Conservation (phyloP, 495 filamentous ascomycete genomes). For the Tuber magnatum region DNA sequence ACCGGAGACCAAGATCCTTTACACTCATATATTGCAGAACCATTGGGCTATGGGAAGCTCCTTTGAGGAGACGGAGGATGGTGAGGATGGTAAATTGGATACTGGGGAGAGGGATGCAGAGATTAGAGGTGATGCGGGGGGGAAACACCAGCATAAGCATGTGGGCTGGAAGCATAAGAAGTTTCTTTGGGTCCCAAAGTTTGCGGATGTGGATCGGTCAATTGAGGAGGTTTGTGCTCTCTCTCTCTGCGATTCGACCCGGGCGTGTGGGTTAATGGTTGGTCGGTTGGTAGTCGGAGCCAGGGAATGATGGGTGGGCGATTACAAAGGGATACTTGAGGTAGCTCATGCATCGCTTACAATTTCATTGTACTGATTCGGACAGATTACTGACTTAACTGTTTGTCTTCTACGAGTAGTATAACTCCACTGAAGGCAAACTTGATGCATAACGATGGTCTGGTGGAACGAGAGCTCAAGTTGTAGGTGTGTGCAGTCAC, state of each 20-base stretch:
- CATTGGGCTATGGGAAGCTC: conserved; percentile 74
- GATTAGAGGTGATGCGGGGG: conserved; percentile 52
- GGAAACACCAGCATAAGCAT: conserved; percentile 38
- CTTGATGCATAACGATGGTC: conserved; percentile 71
- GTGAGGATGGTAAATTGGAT: conserved; percentile 49
- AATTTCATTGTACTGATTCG: neutral
- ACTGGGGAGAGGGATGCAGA: conserved; percentile 58
- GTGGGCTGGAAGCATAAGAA: conserved; percentile 50
- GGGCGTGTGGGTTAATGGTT: neutral
- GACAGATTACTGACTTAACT: neutral
- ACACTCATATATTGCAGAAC: conserved; percentile 79
- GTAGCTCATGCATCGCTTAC: conserved; percentile 46
- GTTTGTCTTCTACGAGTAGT: conserved; percentile 48
- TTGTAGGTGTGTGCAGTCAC: conserved; percentile 71
- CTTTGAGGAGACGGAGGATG: conserved; percentile 66
- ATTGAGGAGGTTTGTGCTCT: conserved; percentile 54
- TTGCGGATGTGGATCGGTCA: conserved; percentile 74
- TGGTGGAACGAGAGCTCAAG: conserved; percentile 64
- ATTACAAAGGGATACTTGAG: conserved; percentile 83
- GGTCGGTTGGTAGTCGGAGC: conserved; percentile 45
- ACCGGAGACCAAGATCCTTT: conserved; percentile 59
- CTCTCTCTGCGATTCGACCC: too few species aligned
- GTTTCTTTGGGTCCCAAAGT: conserved; percentile 88
- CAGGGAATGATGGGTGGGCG: conserved; percentile 92
- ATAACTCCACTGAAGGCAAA: conserved; percentile 87